These are phyloP conservation scores for Globisporangium carolinianum DNA, from an alignment of 352 stramenopile species.

Conservation along the genomic window DNA sequence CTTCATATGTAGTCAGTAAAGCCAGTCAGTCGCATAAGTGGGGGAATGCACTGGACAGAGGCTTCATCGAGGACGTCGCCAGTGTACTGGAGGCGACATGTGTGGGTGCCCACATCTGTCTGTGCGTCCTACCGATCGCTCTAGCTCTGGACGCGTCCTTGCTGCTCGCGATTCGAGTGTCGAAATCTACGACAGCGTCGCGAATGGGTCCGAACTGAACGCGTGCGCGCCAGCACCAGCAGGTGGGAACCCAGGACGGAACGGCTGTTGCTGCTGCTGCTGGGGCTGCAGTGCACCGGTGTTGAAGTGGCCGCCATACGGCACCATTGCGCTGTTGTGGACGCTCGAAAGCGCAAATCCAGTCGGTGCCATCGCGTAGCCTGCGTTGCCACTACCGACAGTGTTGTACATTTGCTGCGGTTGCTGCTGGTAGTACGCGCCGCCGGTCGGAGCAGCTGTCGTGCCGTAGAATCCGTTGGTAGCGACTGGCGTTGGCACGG, in stretches of 20 bases:
- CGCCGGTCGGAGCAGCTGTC: conserved; percentile 3
- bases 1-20: too few relatives aligned
- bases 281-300: conserved; percentile 4
- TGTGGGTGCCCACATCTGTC: background rate
- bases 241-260: conserved; percentile 26
- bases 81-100: background rate
- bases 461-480: conserved; percentile 20
- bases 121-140: too few relatives aligned
- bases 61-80: too few relatives aligned
- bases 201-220: conserved; percentile 43
- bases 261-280: conserved; percentile 26
- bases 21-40: too few relatives aligned
- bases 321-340: conserved; percentile 12
- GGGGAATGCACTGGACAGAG: background rate
- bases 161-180: too few relatives aligned
- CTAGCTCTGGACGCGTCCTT: too few relatives aligned
- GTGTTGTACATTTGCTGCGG: conserved; percentile 36
- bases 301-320: conserved; percentile 16
- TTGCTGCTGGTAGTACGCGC: conserved; percentile 22
- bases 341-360: conserved; percentile 4
- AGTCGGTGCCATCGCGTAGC: conserved; percentile 17
- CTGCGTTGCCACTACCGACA: conserved; percentile 7
- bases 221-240: conserved; percentile 16
- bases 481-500: conserved; percentile 3
- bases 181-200: conserved; percentile 39